Base-by-base conservation (phyloP, 225 moss, liverwort and hornwort genomes). In the Pleurozium schreberi region DNA sequence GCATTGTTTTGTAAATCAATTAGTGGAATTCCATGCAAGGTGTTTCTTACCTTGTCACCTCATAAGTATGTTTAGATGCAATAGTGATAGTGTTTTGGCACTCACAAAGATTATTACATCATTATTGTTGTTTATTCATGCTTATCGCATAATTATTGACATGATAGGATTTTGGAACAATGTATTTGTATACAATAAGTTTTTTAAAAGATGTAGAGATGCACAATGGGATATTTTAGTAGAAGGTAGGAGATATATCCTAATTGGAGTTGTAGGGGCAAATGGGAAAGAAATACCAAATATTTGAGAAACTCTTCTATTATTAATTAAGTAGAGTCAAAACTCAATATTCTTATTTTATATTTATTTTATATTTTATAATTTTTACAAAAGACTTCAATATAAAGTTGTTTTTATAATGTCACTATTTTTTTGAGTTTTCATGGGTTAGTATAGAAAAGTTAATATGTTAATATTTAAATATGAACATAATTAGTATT, bases 221-320 rank as follows among this genome's bases (percentile, higher is more conserved):
- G 27, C 6, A 43, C 7, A 43, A 71, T 27, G n/a, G n/a, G n/a
- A n/a, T 16, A 71, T 43, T 43, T 9, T 3, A 43, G 27, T 9
- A 27, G 9, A 43, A 18, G 3, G 1, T 19, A 26, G 6, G 15
- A 27, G 5, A 16, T 27, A 9, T 43, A 1, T 71, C 2, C 1
- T 27, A 2, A 27, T 43, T 71, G 2, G 9, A 3, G 1, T 27
- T 43, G 43, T 26, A 27, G 15, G 2, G n/a, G n/a, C n/a, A n/a
- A 27, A 15, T 3, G 9, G 2, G 4, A 16, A 27, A 15, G 27
- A 16, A 9, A 16, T 9, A 26, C 27, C 3, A 71, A 25, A 14
- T 25, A 14, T 8, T 25, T 14, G 8, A 25, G 3, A 25, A 25
- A 2, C 0, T 40, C 4, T 69, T 11, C 8, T 23, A 13, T 40